Percentiles rank a stretch among this genome's conserved stretches.
phyloP scores from a whole-genome alignment of 2,329 filamentous ascomycete genomes.

The Aspergillus clavatus region DNA sequence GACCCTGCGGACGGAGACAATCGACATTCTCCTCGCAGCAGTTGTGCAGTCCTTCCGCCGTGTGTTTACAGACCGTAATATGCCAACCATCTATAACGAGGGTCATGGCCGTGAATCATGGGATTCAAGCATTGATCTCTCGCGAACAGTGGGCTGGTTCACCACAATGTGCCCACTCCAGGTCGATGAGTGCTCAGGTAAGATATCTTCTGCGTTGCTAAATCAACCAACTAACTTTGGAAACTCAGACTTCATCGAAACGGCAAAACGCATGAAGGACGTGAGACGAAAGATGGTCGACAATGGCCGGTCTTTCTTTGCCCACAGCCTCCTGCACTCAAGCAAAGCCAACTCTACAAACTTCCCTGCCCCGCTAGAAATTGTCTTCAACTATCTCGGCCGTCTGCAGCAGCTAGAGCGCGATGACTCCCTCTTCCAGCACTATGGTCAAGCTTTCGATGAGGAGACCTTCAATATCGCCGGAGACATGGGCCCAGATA shows the following conservation, averaged over 20 bases:
- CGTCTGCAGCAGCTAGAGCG: slow-evolving; percentile 44
- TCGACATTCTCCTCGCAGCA: slow-evolving; percentile 36
- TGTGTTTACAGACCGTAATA: slow-evolving; percentile 40
- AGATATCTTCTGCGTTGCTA: neutral
- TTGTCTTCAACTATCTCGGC: slow-evolving; percentile 40
- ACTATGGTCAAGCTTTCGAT: slow-evolving; percentile 33
- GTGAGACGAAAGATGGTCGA: slow-evolving; percentile 30
- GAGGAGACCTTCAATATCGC: slow-evolving; percentile 30
- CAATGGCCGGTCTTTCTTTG: slow-evolving; percentile 35
- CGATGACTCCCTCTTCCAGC: slow-evolving; percentile 39
- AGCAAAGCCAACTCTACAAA: slow-evolving; percentile 25
- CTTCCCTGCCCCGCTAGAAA: slow-evolving; percentile 38
- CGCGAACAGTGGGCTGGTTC: slow-evolving; percentile 49
- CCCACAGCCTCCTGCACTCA: slow-evolving; percentile 24
- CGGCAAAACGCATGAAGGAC: slow-evolving; percentile 37
- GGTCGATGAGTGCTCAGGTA: slow-evolving; percentile 26
- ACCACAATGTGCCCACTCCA: slow-evolving; percentile 45
- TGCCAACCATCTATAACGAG: slow-evolving; percentile 47
- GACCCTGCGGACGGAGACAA: slow-evolving; percentile 33
- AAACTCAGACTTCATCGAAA: slow-evolving; percentile 24
- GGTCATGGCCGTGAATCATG: slow-evolving; percentile 47
- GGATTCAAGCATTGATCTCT: slow-evolving; percentile 42
- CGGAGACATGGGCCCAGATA: slow-evolving; percentile 42
- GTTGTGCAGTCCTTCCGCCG: slow-evolving; percentile 42
- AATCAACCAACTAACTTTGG: slow-evolving; percentile 10